Percentiles rank a stretch among this genome's conserved stretches.
Evolutionary conservation across 1,139 yeast genomes (phyloP).

Genomic region (Suzukiozyma palmioleophila): DNA sequence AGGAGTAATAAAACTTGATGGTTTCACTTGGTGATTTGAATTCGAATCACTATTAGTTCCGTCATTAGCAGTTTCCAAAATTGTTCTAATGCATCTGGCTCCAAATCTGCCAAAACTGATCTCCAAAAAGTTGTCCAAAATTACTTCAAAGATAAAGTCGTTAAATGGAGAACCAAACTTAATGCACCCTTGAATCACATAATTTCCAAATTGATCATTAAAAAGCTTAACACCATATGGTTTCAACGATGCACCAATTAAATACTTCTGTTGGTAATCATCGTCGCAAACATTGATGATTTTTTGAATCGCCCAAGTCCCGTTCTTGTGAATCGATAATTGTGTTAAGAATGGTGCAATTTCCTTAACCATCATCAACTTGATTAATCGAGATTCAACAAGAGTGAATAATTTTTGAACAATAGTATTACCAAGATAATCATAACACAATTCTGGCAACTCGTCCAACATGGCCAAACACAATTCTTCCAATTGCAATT

Average conservation of each 20-base stretch:
- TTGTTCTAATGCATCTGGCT: conserved; percentile 90
- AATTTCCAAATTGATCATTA: conserved; percentile 95
- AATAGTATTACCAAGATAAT: conserved; percentile 91
- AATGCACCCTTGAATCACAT: conserved; percentile 90
- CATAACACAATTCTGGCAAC: conserved; percentile 86
- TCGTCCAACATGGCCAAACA: conserved; percentile 85
- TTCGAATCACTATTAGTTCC: conserved; percentile 33
- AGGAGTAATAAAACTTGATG: conserved; percentile 26
- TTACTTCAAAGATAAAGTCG: conserved; percentile 83
- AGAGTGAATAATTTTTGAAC: conserved; percentile 84
- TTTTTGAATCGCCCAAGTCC: conserved; percentile 99
- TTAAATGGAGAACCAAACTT: conserved; percentile 87
- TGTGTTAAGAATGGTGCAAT: conserved; percentile 82
- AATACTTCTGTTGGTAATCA: conserved; percentile 58
- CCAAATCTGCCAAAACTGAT: conserved; percentile 91
- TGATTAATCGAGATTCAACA: conserved; percentile 61
- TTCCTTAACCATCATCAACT: conserved; percentile 76
- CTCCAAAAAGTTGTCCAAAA: conserved; percentile 72
- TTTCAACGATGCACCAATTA: conserved; percentile 66
- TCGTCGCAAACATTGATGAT: conserved; percentile 72
- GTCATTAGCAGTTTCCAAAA: conserved; percentile 62
- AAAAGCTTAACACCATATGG: conserved; percentile 85
- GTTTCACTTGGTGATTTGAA: conserved; percentile 4
- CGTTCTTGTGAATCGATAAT: conserved; percentile 94
- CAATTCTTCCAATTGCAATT: conserved; percentile 70